Percentiles rank a stretch among this genome's conserved stretches.
Conservation (phyloP, 1,284 basidiomycete species). For the Kalmanozyma brasiliensis region DNA sequence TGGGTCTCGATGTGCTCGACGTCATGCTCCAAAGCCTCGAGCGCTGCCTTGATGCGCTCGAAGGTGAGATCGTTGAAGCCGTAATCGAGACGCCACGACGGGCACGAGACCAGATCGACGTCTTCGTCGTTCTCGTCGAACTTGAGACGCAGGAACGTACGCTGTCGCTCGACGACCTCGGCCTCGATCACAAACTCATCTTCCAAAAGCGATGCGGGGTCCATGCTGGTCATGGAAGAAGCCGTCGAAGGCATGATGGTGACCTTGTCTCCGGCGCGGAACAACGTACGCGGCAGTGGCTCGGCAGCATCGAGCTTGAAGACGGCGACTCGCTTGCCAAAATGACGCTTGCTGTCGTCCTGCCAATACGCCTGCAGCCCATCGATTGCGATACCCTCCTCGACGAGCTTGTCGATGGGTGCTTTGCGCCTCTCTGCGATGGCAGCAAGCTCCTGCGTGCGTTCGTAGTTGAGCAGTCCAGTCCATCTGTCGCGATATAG, state of each 20-base stretch:
- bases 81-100: conserved; percentile 75
- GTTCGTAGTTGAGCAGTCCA: conserved; percentile 48
- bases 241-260: conserved; percentile 44
- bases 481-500: conserved; percentile 51
- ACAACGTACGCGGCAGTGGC: conserved; percentile 48
- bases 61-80: conserved; percentile 76
- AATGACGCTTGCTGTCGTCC: conserved; percentile 43
- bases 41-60: conserved; percentile 77
- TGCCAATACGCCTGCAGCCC: conserved; percentile 63
- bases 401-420: conserved; percentile 47
- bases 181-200: conserved; percentile 41
- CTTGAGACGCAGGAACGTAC: conserved; percentile 53
- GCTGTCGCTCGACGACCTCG: conserved; percentile 54
- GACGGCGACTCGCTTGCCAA: conserved; percentile 56
- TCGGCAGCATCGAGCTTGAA: conserved; percentile 58
- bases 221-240: not conserved
- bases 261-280: conserved; percentile 52
- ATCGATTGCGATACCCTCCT: conserved; percentile 55
- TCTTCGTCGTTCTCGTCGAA: conserved; percentile 52
- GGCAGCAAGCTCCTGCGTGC: conserved; percentile 44
- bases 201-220: conserved; percentile 5
- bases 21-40: conserved; percentile 75
- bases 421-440: conserved; percentile 49
- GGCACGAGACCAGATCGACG: conserved; percentile 52
- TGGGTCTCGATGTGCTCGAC: conserved; percentile 69